A percentile compares a stretch with the other conserved stretches of the same genome.
Conservation (phyloP, 192 early-diverging fungal genomes). For the Cetraspora pellucida region DNA sequence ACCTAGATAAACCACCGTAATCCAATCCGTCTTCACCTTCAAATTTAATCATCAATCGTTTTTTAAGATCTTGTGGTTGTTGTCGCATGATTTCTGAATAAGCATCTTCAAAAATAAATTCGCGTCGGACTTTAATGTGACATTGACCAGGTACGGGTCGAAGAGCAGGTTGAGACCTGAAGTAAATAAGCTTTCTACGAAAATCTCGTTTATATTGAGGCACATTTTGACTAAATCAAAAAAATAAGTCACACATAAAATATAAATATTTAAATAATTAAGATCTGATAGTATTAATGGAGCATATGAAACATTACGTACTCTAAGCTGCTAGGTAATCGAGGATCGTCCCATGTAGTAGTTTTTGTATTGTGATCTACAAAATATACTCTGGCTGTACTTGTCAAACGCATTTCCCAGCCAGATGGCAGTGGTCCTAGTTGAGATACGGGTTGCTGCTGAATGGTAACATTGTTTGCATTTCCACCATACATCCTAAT, state of each 20-base stretch:
- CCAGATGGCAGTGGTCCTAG: conserved; percentile 93
- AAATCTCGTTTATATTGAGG: conserved; percentile 99
- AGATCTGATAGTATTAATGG: no score
- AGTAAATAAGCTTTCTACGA: conserved; percentile 96
- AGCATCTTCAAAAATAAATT: conserved; percentile 92
- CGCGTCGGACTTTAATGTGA: conserved; percentile 89
- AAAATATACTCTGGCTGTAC: conserved; percentile 94
- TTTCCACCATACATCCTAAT: conserved; percentile 56
- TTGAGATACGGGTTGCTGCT: conserved; percentile 71
- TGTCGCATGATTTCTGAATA: conserved; percentile 96
- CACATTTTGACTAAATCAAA: conserved; percentile 68
- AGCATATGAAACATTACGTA: no score
- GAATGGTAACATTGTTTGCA: conserved; percentile 61
- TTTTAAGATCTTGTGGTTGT: conserved; percentile 87
- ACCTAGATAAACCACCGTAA: conserved; percentile 95
- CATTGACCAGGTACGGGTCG: conserved; percentile 87
- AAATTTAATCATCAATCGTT: conserved; percentile 98
- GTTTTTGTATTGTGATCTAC: conserved; percentile 98
- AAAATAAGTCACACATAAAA: background rate
- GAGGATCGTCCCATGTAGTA: conserved; percentile 98
- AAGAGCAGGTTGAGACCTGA: conserved; percentile 90
- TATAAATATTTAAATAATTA: background rate
- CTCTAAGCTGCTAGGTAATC: conserved; percentile 79
- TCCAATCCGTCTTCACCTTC: conserved; percentile 98
- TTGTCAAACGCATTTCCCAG: conserved; percentile 98